Percentiles rank a stretch among this genome's conserved stretches.
These are phyloP conservation scores for Trichosporon sp. DNA, from an alignment of 1,284 basidiomycete genomes.

Conservation along the genomic window DNA sequence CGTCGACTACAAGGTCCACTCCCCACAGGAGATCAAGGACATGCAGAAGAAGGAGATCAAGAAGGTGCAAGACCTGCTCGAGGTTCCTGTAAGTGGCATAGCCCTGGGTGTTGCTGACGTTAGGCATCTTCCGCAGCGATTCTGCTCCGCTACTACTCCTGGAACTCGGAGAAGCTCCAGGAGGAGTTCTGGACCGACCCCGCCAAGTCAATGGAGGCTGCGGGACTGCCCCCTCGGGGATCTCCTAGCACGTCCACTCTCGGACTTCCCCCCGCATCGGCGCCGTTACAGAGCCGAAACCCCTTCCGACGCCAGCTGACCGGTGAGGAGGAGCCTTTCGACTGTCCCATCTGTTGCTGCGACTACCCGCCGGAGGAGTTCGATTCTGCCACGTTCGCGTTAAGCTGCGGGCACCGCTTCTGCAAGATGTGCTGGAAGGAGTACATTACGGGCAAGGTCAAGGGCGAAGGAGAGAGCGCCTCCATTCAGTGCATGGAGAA, in stretches of 20 bases:
- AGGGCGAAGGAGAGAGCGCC: constrained; percentile 81
- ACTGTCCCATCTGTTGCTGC: constrained; percentile 89
- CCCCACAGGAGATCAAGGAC: constrained; percentile 74
- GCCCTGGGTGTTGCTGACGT: constrained; percentile 27
- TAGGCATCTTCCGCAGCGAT: constrained; percentile 68
- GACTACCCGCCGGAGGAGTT: constrained; percentile 63
- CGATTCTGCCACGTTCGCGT: constrained; percentile 62
- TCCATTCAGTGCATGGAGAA: constrained; percentile 90
- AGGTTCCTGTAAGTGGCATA: constrained; percentile 70
- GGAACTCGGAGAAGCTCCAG: constrained; percentile 96
- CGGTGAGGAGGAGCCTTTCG: constrained; percentile 62
- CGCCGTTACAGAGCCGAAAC: constrained; percentile 42
- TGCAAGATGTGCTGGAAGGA: constrained; percentile 85
- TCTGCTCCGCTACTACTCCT: constrained; percentile 80
- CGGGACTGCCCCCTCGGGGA: constrained; percentile 63
- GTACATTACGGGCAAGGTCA: constrained; percentile 83
- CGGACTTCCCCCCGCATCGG: constrained; percentile 44
- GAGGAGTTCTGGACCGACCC: constrained; percentile 93
- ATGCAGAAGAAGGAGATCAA: constrained; percentile 76
- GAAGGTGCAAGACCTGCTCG: constrained; percentile 81
- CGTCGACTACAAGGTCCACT: constrained; percentile 63
- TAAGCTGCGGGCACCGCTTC: constrained; percentile 79
- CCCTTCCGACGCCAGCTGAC: constrained; percentile 24
- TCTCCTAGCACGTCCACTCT: constrained; percentile 49
- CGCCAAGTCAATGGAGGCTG: constrained; percentile 67